phyloP scores from a whole-genome alignment of 2,329 filamentous ascomycete species.

The Exophiala sp. region DNA sequence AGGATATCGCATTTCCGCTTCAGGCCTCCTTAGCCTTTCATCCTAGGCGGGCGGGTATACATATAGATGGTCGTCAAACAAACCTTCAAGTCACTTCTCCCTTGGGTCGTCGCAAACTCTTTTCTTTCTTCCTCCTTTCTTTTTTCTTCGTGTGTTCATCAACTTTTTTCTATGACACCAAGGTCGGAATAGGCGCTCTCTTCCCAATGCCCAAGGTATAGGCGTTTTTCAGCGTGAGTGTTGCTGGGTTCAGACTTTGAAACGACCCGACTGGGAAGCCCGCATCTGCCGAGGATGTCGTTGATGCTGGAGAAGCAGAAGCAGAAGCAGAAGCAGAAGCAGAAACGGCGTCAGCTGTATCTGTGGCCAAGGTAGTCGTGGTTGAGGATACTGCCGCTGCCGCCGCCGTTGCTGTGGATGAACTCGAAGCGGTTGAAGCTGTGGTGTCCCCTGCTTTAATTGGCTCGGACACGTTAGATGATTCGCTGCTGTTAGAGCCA shows the following conservation, averaged over 20 bases:
- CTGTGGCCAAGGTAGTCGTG: not conserved
- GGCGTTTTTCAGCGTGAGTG: conserved; percentile 25
- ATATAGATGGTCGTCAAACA: no score
- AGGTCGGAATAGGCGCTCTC: conserved; percentile 17
- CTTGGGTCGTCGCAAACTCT: no score
- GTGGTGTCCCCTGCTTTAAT: conserved; percentile 16
- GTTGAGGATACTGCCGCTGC: conserved; percentile 5
- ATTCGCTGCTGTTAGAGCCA: conserved; percentile 15
- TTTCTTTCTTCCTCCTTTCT: no score
- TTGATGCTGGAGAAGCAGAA: conserved; percentile 7
- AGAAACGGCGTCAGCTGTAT: not conserved
- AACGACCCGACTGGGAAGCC: conserved; percentile 18
- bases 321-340: not conserved
- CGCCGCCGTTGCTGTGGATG: conserved; percentile 8
- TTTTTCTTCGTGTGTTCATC: not conserved
- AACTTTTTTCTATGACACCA: conserved; percentile 7
- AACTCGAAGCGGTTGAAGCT: conserved; percentile 9
- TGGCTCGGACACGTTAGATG: conserved; percentile 21
- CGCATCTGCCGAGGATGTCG: no score
- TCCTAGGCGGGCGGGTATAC: no score
- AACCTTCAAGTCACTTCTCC: no score
- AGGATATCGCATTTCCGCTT: no score
- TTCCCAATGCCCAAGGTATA: conserved; percentile 21
- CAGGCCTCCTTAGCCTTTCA: no score
- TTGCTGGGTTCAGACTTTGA: conserved; percentile 23